Conservation (phyloP, 768 basidiomycete species). For the Termitomyces sp. region DNA sequence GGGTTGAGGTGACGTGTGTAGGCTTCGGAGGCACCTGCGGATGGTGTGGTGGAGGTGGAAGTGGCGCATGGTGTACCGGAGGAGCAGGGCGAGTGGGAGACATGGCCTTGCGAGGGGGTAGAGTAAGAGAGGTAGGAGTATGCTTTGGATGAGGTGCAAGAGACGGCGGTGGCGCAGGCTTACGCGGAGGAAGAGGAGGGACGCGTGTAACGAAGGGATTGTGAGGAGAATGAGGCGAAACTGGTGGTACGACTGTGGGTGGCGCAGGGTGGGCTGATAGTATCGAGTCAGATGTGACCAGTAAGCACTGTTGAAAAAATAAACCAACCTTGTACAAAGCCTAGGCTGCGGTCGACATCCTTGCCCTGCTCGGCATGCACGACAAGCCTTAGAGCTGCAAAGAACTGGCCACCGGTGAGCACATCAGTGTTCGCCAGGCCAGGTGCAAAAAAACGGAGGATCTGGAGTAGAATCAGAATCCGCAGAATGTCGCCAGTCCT, state of each 20-base stretch:
- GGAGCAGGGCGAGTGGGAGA: constrained; percentile 13
- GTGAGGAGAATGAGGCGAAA: constrained; percentile 21
- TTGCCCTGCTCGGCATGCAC: constrained; percentile 58
- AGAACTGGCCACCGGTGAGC: constrained; percentile 69
- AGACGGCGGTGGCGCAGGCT: constrained; percentile 23
- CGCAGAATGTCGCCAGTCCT: not conserved
- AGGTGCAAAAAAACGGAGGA: constrained; percentile 61
- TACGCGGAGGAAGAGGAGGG: constrained; percentile 52
- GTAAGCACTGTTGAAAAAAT: not conserved
- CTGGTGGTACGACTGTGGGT: constrained; percentile 6
- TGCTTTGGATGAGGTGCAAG: constrained; percentile 34
- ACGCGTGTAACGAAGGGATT: constrained; percentile 36
- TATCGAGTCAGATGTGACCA: not conserved
- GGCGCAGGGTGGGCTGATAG: constrained; percentile 16
- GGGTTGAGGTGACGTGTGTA: constrained; percentile 50
- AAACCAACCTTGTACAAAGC: constrained; percentile 69
- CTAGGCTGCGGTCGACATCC: constrained; percentile 58
- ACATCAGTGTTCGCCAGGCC: constrained; percentile 45
- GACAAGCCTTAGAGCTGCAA: constrained; percentile 66
- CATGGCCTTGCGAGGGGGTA: constrained; percentile 16
- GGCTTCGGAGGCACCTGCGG: constrained; percentile 32
- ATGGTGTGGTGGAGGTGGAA: constrained; percentile 12
- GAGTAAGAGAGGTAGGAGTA: constrained; percentile 14
- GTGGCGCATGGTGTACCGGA: not conserved
- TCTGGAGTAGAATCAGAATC: constrained; percentile 32